Conservation (phyloP, 2,329 filamentous ascomycete species). For the Cercospora sojina region DNA sequence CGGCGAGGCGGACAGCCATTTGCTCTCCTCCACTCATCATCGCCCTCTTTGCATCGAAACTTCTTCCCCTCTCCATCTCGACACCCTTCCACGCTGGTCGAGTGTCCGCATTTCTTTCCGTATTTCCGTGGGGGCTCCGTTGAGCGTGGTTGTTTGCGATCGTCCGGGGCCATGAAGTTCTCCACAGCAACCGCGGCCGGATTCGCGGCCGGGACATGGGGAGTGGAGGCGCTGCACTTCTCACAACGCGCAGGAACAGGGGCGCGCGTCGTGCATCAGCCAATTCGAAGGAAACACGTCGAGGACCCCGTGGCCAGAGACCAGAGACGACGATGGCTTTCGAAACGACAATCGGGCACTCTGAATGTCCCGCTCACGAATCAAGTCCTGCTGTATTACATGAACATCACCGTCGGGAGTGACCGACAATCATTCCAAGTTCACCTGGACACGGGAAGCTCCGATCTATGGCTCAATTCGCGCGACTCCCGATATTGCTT, state of each 20-base stretch:
- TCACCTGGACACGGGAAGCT: slow-evolving; percentile 63
- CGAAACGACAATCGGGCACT: slow-evolving; percentile 31
- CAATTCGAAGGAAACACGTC: slow-evolving; percentile 51
- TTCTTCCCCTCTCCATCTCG: neutral
- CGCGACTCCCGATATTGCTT: slow-evolving; percentile 60
- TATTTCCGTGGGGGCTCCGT: neutral
- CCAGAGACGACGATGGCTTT: slow-evolving; percentile 43
- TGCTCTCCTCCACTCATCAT: neutral
- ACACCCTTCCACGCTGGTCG: neutral
- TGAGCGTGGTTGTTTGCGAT: neutral
- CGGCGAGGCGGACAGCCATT: neutral
- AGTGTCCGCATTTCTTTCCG: neutral
- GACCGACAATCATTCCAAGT: slow-evolving; percentile 55
- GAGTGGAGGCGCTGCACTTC: slow-evolving; percentile 5
- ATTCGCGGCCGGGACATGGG: neutral
- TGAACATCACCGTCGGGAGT: slow-evolving; percentile 58
- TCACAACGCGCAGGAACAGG: neutral
- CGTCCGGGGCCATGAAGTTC: slow-evolving; percentile 3
- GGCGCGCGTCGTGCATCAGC: slow-evolving; percentile 46
- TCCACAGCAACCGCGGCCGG: slow-evolving; percentile 1
- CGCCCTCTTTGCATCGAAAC: neutral
- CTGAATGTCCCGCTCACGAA: slow-evolving; percentile 52
- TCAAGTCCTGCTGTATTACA: slow-evolving; percentile 59
- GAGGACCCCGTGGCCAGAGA: slow-evolving; percentile 50
- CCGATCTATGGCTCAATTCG: slow-evolving; percentile 67